A percentile compares a stretch with the other conserved stretches of the same genome.
phyloP scores from a whole-genome alignment of 306 rosid species.

The Lathyrus aphaca region DNA sequence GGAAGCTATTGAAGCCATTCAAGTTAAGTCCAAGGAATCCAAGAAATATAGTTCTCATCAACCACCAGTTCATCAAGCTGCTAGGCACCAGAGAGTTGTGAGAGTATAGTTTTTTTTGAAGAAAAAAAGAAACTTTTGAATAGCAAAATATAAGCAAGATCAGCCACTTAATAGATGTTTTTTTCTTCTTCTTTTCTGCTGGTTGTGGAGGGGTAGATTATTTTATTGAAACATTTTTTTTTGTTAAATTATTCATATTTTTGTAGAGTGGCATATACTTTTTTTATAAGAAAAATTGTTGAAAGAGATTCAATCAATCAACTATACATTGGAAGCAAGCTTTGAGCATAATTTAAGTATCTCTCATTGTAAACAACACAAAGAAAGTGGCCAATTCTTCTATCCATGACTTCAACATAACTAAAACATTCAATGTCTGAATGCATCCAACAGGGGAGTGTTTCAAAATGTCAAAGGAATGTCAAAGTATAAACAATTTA shows the following conservation, averaged over 20 bases:
- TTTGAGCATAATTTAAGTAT: no score
- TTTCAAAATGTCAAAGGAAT: no score
- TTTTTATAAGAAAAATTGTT: no score
- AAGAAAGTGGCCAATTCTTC: no score
- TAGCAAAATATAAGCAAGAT: neutral
- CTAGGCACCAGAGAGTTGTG: constrained; percentile 29
- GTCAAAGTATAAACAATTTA: no score
- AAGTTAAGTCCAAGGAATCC: constrained; percentile 47
- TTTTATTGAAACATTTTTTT: neutral
- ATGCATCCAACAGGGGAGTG: no score
- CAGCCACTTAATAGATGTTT: neutral
- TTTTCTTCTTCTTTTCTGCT: constrained; percentile 6
- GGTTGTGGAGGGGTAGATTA: constrained; percentile 19
- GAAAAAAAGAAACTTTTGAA: neutral
- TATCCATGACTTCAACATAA: no score
- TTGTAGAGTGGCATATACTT: no score
- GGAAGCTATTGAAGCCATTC: constrained; percentile 57
- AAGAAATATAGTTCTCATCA: constrained; percentile 25
- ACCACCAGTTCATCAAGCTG: neutral
- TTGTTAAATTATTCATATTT: constrained; percentile 20
- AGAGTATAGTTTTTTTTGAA: neutral
- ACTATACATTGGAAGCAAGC: no score
- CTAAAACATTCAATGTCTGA: no score
- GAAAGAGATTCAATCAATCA: no score
- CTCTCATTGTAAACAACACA: no score